Conservation (phyloP, 306 rosid genomes). For the Rubus parviflorus region DNA sequence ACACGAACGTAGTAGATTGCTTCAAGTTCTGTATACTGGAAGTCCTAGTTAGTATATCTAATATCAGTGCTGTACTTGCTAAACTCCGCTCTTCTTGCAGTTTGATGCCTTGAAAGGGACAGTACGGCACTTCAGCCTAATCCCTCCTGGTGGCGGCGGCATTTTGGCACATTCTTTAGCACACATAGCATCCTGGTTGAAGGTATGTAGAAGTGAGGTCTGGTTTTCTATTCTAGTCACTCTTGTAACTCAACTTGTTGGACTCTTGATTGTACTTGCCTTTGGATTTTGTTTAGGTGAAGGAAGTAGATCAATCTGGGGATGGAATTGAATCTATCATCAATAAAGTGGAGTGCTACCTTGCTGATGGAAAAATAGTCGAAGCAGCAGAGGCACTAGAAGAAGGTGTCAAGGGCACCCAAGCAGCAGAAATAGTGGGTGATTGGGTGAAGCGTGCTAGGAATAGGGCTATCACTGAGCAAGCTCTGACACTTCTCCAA, state of each 20-base stretch:
- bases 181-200: constrained; percentile 74
- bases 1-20: not conserved
- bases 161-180: constrained; percentile 80
- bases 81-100: constrained; percentile 51
- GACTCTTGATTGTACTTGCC: constrained; percentile 19
- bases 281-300: constrained; percentile 51
- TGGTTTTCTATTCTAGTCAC: constrained; percentile 13
- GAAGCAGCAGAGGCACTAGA: constrained; percentile 90
- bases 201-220: constrained; percentile 50
- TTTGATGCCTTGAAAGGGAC: constrained; percentile 75
- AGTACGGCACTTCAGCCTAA: constrained; percentile 65
- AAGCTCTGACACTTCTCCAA: constrained; percentile 77
- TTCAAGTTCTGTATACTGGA: constrained; percentile 14
- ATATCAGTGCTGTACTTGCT: constrained; percentile 20
- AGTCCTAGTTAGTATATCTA: constrained; percentile 13
- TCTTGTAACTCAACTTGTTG: constrained; percentile 13
- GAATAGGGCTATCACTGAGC: constrained; percentile 95
- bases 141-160: constrained; percentile 87
- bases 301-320: constrained; percentile 71
- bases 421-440: constrained; percentile 66
- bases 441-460: constrained; percentile 78
- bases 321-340: constrained; percentile 87
- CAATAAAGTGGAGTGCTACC: constrained; percentile 66
- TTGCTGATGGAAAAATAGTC: constrained; percentile 81
- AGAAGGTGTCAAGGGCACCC: constrained; percentile 76